These are phyloP conservation scores for Talaromyces amestolkiae DNA, from an alignment of 2,329 filamentous ascomycete genomes.

Conservation along the genomic window DNA sequence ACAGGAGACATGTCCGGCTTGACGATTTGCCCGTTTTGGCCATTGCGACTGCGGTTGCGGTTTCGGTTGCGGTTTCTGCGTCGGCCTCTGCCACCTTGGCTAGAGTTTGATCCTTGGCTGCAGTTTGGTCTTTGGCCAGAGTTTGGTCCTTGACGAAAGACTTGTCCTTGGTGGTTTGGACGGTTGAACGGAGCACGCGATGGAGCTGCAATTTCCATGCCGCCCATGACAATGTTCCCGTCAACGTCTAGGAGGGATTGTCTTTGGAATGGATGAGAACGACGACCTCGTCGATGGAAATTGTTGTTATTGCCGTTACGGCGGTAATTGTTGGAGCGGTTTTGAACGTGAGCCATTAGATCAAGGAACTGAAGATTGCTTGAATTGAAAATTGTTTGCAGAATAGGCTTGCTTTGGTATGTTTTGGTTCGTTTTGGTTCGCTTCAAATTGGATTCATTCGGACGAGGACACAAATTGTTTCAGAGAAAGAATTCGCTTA, in stretches of 20 bases:
- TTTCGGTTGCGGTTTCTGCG: constrained; percentile 2
- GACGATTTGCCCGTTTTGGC: not conserved
- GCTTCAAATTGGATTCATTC: constrained; percentile 6
- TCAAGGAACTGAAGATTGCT: not conserved
- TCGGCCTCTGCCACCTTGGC: constrained; percentile 1
- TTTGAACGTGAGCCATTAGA: constrained; percentile 9
- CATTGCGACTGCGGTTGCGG: constrained; percentile 2
- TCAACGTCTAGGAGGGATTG: constrained; percentile 10
- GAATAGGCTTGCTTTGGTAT: not conserved
- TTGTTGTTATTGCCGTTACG: not conserved
- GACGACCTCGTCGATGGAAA: not conserved
- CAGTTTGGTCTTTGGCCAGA: not conserved
- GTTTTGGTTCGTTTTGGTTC: not conserved
- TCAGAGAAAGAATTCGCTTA: not conserved
- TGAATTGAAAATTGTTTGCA: constrained; percentile 6
- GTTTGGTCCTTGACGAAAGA: not conserved
- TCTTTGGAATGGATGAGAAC: not conserved
- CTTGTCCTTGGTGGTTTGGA: not conserved
- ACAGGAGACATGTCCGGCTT: not conserved
- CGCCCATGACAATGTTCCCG: constrained; percentile 15
- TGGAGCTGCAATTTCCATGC: constrained; percentile 14
- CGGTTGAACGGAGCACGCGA: not conserved
- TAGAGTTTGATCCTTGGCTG: not conserved
- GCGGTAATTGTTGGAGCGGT: not conserved
- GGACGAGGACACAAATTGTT: constrained; percentile 7